These are phyloP conservation scores for Solanum microdontum DNA, from an alignment of 257 asterid species.

Conservation along the genomic window DNA sequence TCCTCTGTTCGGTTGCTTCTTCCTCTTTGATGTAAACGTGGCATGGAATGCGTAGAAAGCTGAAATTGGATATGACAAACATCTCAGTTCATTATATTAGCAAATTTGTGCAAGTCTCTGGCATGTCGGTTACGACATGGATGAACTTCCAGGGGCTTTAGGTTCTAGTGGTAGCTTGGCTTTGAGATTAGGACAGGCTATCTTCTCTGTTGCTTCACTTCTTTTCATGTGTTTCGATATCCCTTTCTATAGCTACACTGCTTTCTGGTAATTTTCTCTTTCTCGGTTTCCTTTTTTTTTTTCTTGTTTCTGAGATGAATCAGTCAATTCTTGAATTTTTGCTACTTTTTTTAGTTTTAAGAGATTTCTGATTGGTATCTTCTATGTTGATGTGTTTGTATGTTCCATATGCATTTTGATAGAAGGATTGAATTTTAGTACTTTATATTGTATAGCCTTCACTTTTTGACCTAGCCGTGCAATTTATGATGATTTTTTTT, in stretches of 20 bases:
- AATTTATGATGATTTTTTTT: background rate
- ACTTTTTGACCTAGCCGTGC: background rate
- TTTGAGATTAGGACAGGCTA: constrained; percentile 75
- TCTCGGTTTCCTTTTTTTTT: background rate
- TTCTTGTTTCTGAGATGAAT: background rate
- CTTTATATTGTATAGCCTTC: background rate
- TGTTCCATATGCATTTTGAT: background rate
- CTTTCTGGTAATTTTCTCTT: constrained; percentile 67
- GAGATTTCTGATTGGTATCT: background rate
- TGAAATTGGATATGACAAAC: constrained; percentile 25
- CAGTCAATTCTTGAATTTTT: background rate
- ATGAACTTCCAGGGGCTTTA: constrained; percentile 77
- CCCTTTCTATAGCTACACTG: constrained; percentile 83
- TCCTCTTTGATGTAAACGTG: background rate
- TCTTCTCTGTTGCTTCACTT: constrained; percentile 80
- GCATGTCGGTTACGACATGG: constrained; percentile 41
- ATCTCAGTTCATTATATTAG: constrained; percentile 2
- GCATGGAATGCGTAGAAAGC: background rate
- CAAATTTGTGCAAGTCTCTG: background rate
- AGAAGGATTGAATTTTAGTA: background rate
- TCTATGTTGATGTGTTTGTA: background rate
- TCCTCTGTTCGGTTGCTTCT: background rate
- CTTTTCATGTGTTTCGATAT: constrained; percentile 91
- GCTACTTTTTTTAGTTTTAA: background rate
- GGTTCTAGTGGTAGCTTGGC: constrained; percentile 95